These are phyloP conservation scores for Boletus huronensis DNA, from an alignment of 768 basidiomycete species.

Conservation along the genomic window DNA sequence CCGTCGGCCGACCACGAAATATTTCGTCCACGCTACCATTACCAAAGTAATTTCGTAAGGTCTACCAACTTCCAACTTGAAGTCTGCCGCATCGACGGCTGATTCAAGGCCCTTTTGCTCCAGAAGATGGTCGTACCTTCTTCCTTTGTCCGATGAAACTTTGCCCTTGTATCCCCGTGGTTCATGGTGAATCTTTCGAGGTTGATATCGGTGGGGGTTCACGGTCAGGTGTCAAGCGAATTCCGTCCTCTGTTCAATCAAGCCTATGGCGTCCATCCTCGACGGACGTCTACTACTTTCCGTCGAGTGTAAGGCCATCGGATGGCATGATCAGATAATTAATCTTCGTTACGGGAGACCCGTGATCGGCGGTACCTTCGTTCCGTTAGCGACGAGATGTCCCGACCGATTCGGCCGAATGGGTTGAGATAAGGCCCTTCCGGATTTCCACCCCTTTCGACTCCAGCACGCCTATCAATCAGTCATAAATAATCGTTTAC, in stretches of 20 bases:
- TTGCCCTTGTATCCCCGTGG: background rate
- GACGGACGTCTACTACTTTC: background rate
- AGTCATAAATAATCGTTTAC: background rate
- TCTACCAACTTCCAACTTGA: background rate
- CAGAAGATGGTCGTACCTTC: background rate
- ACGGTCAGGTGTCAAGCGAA: background rate
- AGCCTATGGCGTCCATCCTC: background rate
- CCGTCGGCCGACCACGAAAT: background rate
- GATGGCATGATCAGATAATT: background rate
- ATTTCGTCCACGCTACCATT: background rate
- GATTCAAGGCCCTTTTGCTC: background rate
- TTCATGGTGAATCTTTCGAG: background rate
- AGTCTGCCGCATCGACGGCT: background rate
- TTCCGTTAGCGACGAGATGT: slow-evolving; percentile 3
- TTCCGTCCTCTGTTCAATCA: background rate
- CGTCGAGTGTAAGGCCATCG: background rate
- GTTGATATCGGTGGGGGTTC: background rate
- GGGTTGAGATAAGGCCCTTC: background rate
- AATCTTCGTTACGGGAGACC: slow-evolving; percentile 10
- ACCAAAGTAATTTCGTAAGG: background rate
- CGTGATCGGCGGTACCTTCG: slow-evolving; percentile 24
- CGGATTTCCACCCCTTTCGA: slow-evolving; percentile 7
- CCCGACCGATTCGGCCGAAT: slow-evolving; percentile 19
- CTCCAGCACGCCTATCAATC: background rate
- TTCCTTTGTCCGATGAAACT: background rate